A percentile compares a stretch with the other conserved stretches of the same genome.
phyloP scores from a whole-genome alignment of 345 rosid species.

The Eucalyptus pauciflora region DNA sequence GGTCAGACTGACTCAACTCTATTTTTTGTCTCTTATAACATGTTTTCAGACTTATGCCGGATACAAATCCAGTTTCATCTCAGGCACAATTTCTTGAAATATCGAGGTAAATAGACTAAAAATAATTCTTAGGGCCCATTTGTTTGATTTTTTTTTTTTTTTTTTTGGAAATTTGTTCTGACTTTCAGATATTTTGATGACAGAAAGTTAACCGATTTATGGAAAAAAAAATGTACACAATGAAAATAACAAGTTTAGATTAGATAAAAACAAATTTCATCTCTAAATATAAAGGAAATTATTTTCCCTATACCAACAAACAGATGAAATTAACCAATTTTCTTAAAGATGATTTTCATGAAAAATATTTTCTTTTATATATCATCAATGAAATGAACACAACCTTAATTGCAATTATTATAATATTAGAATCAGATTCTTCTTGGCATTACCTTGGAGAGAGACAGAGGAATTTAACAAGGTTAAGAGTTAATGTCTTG shows the following conservation, averaged over 20 bases:
- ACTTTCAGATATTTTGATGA: background rate
- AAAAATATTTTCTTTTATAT: background rate
- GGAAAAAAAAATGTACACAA: rapidly evolving
- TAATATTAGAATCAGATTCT: background rate
- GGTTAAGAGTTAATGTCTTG: background rate
- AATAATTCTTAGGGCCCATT: too few relatives aligned
- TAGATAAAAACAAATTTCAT: background rate
- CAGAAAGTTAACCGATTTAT: rapidly evolving
- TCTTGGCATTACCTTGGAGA: background rate
- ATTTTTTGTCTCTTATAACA: background rate
- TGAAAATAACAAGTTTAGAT: rapidly evolving
- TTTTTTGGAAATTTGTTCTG: rapidly evolving
- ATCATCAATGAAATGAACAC: background rate
- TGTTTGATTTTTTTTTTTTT: background rate
- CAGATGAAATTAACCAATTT: background rate
- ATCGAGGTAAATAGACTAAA: background rate
- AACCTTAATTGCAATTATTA: background rate
- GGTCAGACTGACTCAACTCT: too few relatives aligned
- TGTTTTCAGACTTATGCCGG: background rate
- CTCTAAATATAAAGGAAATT: background rate
- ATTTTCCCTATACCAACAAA: background rate
- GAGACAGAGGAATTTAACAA: background rate
- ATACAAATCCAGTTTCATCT: background rate
- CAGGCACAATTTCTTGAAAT: background rate
- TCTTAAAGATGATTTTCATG: rapidly evolving